Conservation (phyloP, 768 basidiomycete genomes). For the Amanita rubescens region DNA sequence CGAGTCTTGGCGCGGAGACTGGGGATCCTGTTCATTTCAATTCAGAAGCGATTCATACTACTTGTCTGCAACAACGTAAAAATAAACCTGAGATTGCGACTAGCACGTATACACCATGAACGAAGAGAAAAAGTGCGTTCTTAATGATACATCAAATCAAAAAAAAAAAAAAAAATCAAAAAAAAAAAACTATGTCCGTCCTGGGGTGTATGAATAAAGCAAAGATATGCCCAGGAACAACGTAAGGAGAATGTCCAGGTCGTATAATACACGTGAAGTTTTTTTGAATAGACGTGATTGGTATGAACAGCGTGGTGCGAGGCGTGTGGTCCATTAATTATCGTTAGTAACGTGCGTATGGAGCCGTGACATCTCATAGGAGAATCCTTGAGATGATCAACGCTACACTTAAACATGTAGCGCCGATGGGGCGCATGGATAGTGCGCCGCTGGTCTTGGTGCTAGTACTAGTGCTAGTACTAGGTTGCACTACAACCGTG, state of each 20-base stretch:
- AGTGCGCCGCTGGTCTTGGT: neutral
- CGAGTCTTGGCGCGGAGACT: no score
- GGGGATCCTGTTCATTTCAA: no score
- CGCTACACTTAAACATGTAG: neutral
- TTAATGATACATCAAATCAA: neutral
- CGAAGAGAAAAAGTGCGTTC: neutral
- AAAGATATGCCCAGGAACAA: neutral
- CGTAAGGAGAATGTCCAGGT: neutral
- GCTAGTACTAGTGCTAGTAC: neutral
- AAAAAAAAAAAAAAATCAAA: neutral
- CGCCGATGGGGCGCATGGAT: neutral
- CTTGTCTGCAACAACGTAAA: neutral
- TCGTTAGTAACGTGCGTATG: neutral
- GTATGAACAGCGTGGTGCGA: neutral
- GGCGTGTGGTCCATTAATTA: neutral
- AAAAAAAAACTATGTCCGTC: no score
- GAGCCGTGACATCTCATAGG: neutral
- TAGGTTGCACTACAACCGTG: neutral
- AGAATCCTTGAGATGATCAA: constrained; percentile 3
- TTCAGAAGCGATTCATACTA: no score
- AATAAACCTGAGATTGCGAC: neutral
- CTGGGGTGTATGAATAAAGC: neutral
- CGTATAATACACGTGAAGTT: neutral
- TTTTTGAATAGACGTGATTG: neutral
- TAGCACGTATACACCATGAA: neutral